phyloP scores from a whole-genome alignment of 257 asterid genomes.

The Buddleja alternifolia region DNA sequence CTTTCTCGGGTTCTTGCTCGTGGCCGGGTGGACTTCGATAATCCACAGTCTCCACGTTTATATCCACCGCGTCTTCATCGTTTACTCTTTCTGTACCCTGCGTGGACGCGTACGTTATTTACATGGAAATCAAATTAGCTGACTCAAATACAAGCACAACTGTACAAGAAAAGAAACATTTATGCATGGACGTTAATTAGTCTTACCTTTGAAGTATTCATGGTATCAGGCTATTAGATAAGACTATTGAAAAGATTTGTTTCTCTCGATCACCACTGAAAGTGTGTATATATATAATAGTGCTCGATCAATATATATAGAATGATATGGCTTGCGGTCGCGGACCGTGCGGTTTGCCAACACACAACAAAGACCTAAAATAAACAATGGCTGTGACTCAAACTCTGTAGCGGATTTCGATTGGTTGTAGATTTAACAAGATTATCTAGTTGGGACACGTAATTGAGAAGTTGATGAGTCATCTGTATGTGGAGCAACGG shows the following conservation, averaged over 20 bases:
- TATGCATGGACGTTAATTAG: not conserved
- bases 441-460: conserved; percentile 1
- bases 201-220: conserved; percentile 37
- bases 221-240: not conserved
- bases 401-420: not conserved
- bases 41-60: conserved; percentile 45
- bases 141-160: no score
- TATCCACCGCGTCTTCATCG: conserved; percentile 41
- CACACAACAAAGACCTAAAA: no score
- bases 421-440: not conserved
- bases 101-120: no score
- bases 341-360: no score
- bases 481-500: not conserved
- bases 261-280: no score
- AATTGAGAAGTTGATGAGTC: not conserved
- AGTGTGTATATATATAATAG: no score
- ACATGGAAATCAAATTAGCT: not conserved
- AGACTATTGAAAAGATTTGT: no score
- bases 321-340: no score
- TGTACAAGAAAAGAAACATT: not conserved
- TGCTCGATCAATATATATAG: no score
- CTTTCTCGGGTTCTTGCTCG: conserved; percentile 36
- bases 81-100: conserved; percentile 37
- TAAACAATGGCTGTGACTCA: no score
- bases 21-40: conserved; percentile 44